Conservation (phyloP, 148 eudicot species). For the Rhododendron simsii region DNA sequence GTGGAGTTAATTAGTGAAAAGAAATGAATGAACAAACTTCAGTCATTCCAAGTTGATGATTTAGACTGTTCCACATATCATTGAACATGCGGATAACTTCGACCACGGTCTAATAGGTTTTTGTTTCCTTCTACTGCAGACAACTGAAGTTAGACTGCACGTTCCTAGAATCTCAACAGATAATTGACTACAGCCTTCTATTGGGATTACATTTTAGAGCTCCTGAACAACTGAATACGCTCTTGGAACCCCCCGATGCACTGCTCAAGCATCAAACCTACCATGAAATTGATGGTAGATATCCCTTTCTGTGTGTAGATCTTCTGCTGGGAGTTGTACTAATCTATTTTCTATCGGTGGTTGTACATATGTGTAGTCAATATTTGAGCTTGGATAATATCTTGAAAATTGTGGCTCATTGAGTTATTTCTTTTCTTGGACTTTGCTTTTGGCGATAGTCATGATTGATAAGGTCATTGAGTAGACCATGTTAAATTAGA, state of each 20-base stretch:
- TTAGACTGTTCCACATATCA: background rate
- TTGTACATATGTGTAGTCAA: background rate
- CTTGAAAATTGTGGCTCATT: background rate
- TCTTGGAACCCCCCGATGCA: slow-evolving; percentile 46
- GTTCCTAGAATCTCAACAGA: slow-evolving; percentile 78
- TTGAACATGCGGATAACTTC: background rate
- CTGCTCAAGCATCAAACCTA: slow-evolving; percentile 25
- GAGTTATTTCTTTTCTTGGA: background rate
- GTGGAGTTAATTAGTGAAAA: background rate
- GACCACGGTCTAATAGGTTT: background rate
- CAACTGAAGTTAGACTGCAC: slow-evolving; percentile 71
- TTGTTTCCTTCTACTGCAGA: slow-evolving; percentile 39
- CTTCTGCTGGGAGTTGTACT: slow-evolving; percentile 3
- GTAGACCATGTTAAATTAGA: background rate
- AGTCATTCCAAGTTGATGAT: background rate
- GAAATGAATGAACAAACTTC: background rate
- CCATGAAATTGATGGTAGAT: slow-evolving; percentile 38
- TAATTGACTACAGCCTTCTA: slow-evolving; percentile 86
- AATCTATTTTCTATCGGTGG: background rate
- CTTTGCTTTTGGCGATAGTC: background rate
- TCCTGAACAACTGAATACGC: slow-evolving; percentile 75
- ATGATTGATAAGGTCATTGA: background rate
- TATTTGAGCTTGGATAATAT: background rate
- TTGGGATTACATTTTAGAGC: slow-evolving; percentile 90
- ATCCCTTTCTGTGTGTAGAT: background rate